Conservation (phyloP, 2,329 filamentous ascomycete species). For the Diaporthe citri region DNA sequence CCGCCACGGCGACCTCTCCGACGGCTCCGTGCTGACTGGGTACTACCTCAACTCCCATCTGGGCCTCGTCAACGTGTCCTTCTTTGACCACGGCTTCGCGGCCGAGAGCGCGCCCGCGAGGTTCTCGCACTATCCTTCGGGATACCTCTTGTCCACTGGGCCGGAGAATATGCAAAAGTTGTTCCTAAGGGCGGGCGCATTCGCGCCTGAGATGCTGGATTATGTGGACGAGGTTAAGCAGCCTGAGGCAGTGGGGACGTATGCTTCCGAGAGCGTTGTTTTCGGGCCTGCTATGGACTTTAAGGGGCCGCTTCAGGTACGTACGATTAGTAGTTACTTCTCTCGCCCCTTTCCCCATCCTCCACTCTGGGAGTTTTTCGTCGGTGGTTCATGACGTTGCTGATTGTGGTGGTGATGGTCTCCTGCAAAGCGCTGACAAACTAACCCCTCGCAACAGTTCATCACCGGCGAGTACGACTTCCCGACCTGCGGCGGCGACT, state of each 20-base stretch:
- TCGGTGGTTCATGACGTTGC: background rate
- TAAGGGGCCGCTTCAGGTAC: conserved; percentile 47
- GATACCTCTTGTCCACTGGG: conserved; percentile 44
- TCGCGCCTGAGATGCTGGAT: conserved; percentile 48
- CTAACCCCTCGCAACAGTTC: conserved; percentile 43
- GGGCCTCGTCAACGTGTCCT: conserved; percentile 38
- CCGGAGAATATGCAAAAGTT: conserved; percentile 50
- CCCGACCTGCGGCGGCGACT: conserved; percentile 53
- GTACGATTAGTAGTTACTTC: conserved; percentile 38
- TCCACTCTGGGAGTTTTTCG: background rate
- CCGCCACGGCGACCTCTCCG: conserved; percentile 48
- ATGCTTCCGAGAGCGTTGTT: conserved; percentile 44
- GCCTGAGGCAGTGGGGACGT: conserved; percentile 50
- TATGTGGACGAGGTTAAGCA: conserved; percentile 50
- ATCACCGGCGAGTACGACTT: conserved; percentile 51
- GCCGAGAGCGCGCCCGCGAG: conserved; percentile 40
- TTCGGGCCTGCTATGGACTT: conserved; percentile 45
- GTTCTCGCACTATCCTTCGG: conserved; percentile 41
- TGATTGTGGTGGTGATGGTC: background rate
- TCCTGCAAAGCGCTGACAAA: background rate
- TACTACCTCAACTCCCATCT: conserved; percentile 48
- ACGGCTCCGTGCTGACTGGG: conserved; percentile 55
- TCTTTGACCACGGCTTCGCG: conserved; percentile 44
- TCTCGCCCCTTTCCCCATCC: background rate
- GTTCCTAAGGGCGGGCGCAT: conserved; percentile 49